phyloP scores from a whole-genome alignment of 768 basidiomycete species.

The Podaxis rugospora region DNA sequence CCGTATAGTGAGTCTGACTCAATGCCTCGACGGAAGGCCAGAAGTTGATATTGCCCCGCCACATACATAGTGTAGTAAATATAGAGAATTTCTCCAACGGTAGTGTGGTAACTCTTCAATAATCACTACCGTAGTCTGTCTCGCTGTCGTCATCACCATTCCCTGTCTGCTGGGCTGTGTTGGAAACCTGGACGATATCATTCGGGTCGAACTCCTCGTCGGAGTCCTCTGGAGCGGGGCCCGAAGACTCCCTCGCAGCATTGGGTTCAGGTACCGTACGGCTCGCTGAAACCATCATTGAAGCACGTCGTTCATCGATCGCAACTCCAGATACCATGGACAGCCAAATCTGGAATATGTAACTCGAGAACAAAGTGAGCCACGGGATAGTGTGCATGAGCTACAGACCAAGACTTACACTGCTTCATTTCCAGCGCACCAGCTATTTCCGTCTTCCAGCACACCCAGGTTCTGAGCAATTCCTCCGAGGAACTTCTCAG shows the following conservation, averaged over 20 bases:
- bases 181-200: slow-evolving; percentile 16
- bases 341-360: slow-evolving; percentile 39
- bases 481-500: slow-evolving; percentile 18
- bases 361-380: slow-evolving; percentile 20
- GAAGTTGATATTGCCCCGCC: not conserved
- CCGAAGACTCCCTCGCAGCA: not conserved
- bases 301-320: slow-evolving; percentile 42
- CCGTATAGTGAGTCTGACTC: not conserved
- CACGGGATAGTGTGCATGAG: not conserved
- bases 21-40: not conserved
- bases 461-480: slow-evolving; percentile 29
- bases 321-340: slow-evolving; percentile 40
- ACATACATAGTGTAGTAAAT: not conserved
- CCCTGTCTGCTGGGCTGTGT: not conserved
- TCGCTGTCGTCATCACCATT: slow-evolving; percentile 15
- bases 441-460: slow-evolving; percentile 27
- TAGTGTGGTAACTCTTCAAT: not conserved
- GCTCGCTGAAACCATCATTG: slow-evolving; percentile 7
- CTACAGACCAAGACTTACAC: slow-evolving; percentile 26
- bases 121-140: slow-evolving; percentile 19
- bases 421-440: slow-evolving; percentile 51
- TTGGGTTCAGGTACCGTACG: not conserved
- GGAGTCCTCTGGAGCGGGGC: slow-evolving; percentile 15
- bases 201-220: slow-evolving; percentile 33
- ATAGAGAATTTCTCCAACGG: not conserved